A percentile compares a stretch with the other conserved stretches of the same genome.
Evolutionary conservation across 2,329 filamentous ascomycete genomes (phyloP).

Genomic region (Microdochium bolleyi): DNA sequence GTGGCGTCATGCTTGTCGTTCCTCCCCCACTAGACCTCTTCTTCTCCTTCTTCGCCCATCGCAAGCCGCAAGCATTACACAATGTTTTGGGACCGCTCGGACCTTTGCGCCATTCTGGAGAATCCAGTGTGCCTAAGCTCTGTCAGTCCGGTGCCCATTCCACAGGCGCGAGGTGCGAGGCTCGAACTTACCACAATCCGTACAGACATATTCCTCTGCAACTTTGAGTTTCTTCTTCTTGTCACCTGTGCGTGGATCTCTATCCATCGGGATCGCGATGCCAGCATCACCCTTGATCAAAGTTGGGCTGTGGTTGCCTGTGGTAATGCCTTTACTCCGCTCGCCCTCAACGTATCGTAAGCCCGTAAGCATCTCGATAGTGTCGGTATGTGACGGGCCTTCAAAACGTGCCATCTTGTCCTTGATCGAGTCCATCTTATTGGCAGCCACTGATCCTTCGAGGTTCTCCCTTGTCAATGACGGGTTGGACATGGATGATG

Average conservation of each 20-base stretch:
- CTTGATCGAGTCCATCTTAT: slow-evolving; percentile 64
- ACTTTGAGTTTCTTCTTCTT: slow-evolving; percentile 87
- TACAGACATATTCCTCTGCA: slow-evolving; percentile 86
- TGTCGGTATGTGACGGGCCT: slow-evolving; percentile 68
- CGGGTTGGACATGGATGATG: slow-evolving; percentile 47
- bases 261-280: slow-evolving; percentile 74
- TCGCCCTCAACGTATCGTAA: slow-evolving; percentile 84
- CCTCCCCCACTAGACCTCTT: slow-evolving; percentile 33
- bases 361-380: slow-evolving; percentile 89
- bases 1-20: not conserved
- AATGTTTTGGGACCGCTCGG: slow-evolving; percentile 88
- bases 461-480: slow-evolving; percentile 74
- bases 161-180: slow-evolving; percentile 1
- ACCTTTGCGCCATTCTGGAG: slow-evolving; percentile 92
- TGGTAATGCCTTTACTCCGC: slow-evolving; percentile 79
- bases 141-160: slow-evolving; percentile 3
- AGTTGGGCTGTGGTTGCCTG: slow-evolving; percentile 71
- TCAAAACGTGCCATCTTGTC: slow-evolving; percentile 84
- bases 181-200: slow-evolving; percentile 68
- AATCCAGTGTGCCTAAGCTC: slow-evolving; percentile 65
- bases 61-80: slow-evolving; percentile 85
- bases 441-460: slow-evolving; percentile 60
- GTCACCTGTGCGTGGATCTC: slow-evolving; percentile 62
- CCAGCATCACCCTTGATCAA: slow-evolving; percentile 81
- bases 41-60: slow-evolving; percentile 77